Evolutionary conservation across 1,284 basidiomycete genomes (phyloP), one percentile per base, ranked within the genome.

Genomic region (Cryptococcus jaspeensis): DNA sequence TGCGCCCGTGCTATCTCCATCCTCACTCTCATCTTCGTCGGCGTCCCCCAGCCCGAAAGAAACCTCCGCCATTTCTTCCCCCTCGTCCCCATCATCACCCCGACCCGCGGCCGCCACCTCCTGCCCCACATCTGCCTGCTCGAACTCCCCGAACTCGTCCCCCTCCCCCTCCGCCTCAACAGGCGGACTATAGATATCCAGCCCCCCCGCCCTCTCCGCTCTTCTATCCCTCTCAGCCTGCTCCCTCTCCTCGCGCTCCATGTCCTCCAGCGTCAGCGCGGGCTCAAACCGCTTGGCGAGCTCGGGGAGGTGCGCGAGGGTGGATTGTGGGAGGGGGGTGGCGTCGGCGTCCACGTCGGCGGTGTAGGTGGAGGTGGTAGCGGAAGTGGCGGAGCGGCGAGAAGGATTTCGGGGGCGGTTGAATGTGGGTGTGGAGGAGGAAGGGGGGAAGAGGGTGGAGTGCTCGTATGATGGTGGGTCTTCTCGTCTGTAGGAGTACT

Each of bases 191-290:
- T 39, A 16, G 3, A 52, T 37, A 35, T 40, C 38, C 28, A 40
- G n/a, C 15, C 51, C 13, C 8, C 32, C 35, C 5, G 23, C 53
- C 13, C 23, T 42, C 28, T 56, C 50, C 22, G 51, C 47, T 12
- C 23, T 22, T 15, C 49, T 42, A 11, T 62, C 60, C 32, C 50
- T 20, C 47, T 59, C 50, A 8, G 53, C 60, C 32, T 59, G 54
- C 44, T 62, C 60, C 18, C 20, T 51, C 41, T 62, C 60, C 32
- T 62, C 60, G 37, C 48, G 46, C 43, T 38, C 25, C 1, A 62
- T 50, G 22, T 62, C 56, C 9, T 53, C 60, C 32, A 59, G 18
- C 3, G 56, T 59, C 38, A 58, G 40, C 20, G 45, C 38, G 16
- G 56, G 56, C 28, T 59, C 56, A 20, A 47, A 60, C 15, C 45